phyloP scores from a whole-genome alignment of 177 flowering plant genomes.

The Tripterygium wilfordii region DNA sequence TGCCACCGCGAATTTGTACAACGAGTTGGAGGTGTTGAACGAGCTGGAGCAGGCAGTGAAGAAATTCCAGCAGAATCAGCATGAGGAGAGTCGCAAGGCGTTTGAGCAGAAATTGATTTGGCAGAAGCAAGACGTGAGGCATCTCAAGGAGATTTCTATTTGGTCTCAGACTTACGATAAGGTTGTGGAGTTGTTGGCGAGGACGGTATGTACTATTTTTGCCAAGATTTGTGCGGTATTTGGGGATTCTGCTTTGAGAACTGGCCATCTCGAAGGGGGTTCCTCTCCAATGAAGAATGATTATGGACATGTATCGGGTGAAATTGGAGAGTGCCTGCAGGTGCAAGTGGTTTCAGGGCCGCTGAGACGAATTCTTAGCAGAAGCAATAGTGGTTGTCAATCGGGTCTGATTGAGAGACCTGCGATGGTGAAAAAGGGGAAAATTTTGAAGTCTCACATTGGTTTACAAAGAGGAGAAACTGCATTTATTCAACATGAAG shows the following conservation, averaged over 20 bases:
- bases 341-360: constrained; percentile 22
- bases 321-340: constrained; percentile 12
- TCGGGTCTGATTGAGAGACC: constrained; percentile 32
- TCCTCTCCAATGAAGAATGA: constrained; percentile 19
- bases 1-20: constrained; percentile 56
- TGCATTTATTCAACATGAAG: constrained; percentile 31
- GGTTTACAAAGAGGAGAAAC: constrained; percentile 28
- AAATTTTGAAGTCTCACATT: constrained; percentile 18
- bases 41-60: constrained; percentile 75
- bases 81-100: constrained; percentile 67
- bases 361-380: constrained; percentile 21
- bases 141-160: constrained; percentile 68
- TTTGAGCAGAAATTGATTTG: constrained; percentile 84
- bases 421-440: constrained; percentile 20
- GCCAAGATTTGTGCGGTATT: constrained; percentile 57
- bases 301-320: constrained; percentile 22
- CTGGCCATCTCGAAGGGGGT: constrained; percentile 2
- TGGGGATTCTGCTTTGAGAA: constrained; percentile 31
- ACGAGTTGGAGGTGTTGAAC: constrained; percentile 75
- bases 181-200: constrained; percentile 70
- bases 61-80: constrained; percentile 74
- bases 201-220: constrained; percentile 73
- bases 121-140: constrained; percentile 88
- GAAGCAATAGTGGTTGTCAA: constrained; percentile 11
- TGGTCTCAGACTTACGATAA: constrained; percentile 89